Evolutionary conservation across 1,284 basidiomycete genomes (phyloP), one percentile per base, ranked within the genome.

Genomic region (Cystobasidiaceae sp.): DNA sequence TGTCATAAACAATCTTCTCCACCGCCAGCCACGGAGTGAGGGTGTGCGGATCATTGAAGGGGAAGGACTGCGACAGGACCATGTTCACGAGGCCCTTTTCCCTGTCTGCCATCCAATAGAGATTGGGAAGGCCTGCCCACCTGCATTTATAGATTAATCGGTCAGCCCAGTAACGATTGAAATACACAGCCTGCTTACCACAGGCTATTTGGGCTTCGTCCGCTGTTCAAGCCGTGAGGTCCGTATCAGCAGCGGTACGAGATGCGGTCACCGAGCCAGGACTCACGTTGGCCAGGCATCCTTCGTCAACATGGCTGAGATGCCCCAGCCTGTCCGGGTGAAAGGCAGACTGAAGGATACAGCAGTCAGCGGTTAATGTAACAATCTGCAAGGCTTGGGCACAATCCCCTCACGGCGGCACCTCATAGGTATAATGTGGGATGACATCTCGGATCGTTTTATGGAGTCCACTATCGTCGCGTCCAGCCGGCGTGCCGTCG

Each of bases 401-500:
- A 13, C 19, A 54, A 33, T 28, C 17, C 19, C 9, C 57, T 13
- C 27, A 48, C 43, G 43, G 43, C 1, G 44, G 19, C 4, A 59
- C 39, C 17, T 45, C 43, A n/a, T 43, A 28, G 4, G 34, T 39
- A 25, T 68, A 56, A 2, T 50, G 48, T 6, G 71, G 71, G 11
- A 60, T 49, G 28, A 57, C 60, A 51, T 57, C 67, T n/a, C 66
- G 57, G 37, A 73, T 64, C 15, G 68, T 58, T 27, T 62, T 43
- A 17, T 71, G 56, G 0, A 73, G 67, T 48, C 68, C 70, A n/a
- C 44, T 44, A 11, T 41, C 37, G 7, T 15, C n/a, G n/a, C n/a
- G 13, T 30, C 28, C 55, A 17, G 51, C 58, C 1, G 69, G 61
- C 7, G 66, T 70, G 19, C 66, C 69, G 1, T 21, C 21, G 1